Percentiles rank a stretch among this genome's conserved stretches.
Evolutionary conservation across 1,139 yeast genomes (phyloP).

Genomic region (Pneumocystis canis): DNA sequence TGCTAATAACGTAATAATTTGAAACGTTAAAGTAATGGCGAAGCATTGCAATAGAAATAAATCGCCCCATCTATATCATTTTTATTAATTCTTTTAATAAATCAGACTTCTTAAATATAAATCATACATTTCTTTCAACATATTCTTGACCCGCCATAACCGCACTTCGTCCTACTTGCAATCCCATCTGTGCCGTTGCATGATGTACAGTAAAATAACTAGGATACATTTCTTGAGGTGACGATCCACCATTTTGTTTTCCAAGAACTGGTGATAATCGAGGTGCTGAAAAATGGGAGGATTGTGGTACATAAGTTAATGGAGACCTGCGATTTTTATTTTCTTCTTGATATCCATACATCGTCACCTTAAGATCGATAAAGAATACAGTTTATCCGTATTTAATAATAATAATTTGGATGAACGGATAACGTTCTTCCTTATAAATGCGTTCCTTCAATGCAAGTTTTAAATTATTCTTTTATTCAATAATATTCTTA

Average conservation of each 20-base stretch:
- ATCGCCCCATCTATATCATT: constrained; percentile 17
- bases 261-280: not conserved
- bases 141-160: constrained; percentile 56
- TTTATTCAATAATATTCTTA: too few relatives aligned
- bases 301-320: not conserved
- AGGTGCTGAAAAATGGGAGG: not conserved
- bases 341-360: not conserved
- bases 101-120: constrained; percentile 29
- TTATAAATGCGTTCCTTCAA: too few relatives aligned
- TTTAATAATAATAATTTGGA: too few relatives aligned
- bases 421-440: not conserved
- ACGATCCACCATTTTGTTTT: not conserved
- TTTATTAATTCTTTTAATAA: too few relatives aligned
- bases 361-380: too few relatives aligned
- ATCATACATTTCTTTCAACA: constrained; percentile 46
- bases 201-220: constrained; percentile 19
- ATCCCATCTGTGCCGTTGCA: constrained; percentile 76
- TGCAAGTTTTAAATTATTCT: too few relatives aligned
- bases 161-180: constrained; percentile 79
- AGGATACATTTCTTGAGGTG: not conserved
- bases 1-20: constrained; percentile 66
- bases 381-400: too few relatives aligned
- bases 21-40: constrained; percentile 86
- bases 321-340: not conserved
- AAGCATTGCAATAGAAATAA: constrained; percentile 32